phyloP scores from a whole-genome alignment of 2,329 filamentous ascomycete genomes.

The Dactylellina drechsleri region DNA sequence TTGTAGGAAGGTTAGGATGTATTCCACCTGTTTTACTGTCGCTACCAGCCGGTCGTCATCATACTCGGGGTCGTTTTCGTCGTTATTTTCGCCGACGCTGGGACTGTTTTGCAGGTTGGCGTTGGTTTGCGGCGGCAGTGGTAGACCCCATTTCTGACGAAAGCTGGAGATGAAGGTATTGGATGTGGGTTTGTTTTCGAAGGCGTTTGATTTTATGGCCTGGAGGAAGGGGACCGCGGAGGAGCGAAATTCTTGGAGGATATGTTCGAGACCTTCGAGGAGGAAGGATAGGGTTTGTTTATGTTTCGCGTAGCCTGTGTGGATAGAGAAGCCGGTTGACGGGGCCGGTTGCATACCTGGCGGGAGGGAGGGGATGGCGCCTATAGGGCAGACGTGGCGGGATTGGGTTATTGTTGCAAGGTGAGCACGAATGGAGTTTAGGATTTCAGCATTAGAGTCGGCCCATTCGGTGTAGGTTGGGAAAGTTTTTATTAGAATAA shows the following conservation, averaged over 20 bases:
- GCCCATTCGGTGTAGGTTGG: constrained; percentile 5
- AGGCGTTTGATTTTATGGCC: neutral
- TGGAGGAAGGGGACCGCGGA: neutral
- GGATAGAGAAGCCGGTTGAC: neutral
- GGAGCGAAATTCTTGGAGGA: neutral
- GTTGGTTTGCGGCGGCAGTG: too few relatives aligned
- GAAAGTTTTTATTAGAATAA: neutral
- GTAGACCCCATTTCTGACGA: too few relatives aligned
- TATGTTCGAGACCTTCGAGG: neutral
- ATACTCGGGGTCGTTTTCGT: neutral
- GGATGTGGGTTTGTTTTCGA: neutral
- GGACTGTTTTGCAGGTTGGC: too few relatives aligned
- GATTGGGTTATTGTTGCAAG: neutral
- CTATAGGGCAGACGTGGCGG: neutral
- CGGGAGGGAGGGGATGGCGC: neutral
- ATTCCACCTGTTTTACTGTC: neutral
- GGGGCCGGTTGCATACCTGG: neutral
- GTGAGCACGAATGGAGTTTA: neutral
- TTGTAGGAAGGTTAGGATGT: neutral
- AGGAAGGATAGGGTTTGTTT: constrained; percentile 7
- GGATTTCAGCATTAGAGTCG: neutral
- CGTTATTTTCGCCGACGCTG: neutral
- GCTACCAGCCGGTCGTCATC: neutral
- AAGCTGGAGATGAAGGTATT: neutral
- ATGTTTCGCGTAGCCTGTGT: neutral